phyloP scores from a whole-genome alignment of 2,329 filamentous ascomycete genomes.

The Aspergillus arachidicola region DNA sequence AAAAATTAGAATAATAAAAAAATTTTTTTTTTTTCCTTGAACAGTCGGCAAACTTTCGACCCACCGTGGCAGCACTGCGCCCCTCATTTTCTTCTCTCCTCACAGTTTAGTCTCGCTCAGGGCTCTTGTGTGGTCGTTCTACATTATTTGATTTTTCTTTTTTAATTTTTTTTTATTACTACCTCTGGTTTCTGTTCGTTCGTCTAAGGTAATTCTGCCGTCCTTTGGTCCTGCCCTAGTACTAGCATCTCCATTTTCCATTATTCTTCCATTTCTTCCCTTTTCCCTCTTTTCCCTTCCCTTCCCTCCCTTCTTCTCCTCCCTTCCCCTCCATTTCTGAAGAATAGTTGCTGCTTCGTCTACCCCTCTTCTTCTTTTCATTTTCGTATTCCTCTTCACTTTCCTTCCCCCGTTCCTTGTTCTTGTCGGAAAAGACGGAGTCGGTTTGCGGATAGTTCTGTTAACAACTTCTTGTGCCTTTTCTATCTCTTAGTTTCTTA shows the following conservation, averaged over 20 bases:
- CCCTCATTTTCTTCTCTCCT: conserved; percentile 20
- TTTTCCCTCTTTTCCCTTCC: conserved; percentile 18
- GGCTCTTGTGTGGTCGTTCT: conserved; percentile 4
- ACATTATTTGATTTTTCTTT: conserved; percentile 6
- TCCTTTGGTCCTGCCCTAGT: conserved; percentile 27
- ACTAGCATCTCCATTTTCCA: conserved; percentile 22
- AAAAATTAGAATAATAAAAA: background rate
- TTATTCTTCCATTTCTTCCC: conserved; percentile 19
- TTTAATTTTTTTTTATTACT: conserved; percentile 6
- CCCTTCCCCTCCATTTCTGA: conserved; percentile 20
- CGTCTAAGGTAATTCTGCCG: conserved; percentile 23
- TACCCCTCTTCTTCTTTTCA: conserved; percentile 22
- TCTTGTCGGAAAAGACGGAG: conserved; percentile 32
- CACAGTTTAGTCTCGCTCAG: conserved; percentile 7
- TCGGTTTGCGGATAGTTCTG: conserved; percentile 34
- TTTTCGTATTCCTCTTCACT: conserved; percentile 19
- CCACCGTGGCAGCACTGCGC: conserved; percentile 22
- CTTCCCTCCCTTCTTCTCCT: conserved; percentile 20
- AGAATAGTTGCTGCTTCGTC: conserved; percentile 25
- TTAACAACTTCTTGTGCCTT: conserved; percentile 19
- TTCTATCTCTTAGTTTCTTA: conserved; percentile 25
- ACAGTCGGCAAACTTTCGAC: conserved; percentile 26
- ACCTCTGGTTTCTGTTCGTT: conserved; percentile 24
- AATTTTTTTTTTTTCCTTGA: background rate
- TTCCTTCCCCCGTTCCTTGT: conserved; percentile 27